Base-by-base conservation (phyloP, 352 stramenopile genomes). In the Globisporangium rhizosaccharum region DNA sequence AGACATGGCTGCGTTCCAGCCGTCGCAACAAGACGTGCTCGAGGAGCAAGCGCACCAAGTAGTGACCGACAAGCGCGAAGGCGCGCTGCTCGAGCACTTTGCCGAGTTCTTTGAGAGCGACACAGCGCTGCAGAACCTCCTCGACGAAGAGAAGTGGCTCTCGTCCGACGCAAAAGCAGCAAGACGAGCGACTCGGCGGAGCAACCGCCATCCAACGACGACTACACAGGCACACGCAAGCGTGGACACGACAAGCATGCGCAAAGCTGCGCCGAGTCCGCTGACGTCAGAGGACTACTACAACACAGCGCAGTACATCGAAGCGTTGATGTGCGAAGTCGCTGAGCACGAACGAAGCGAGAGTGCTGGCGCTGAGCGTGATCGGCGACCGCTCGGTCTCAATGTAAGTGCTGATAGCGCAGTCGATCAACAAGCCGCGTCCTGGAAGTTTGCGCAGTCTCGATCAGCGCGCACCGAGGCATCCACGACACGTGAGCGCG, bases 111-210 rank as follows among this genome's bases (percentile, higher is more conserved):
- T 85, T 51, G 63, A 79, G 6, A 36, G 39, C 14, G 75, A 85
- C 51, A 59, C 58, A 9, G 61, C 56, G 0, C 66, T 85, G 25
- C 73, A 79, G 8, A 82, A 82, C 41, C 56, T 73, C 4, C 15
- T 87, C 3, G 71, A 85, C 17, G 67, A 79, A 49, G 75, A 84
- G 42, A 85, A 80, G 45, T 85, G 75, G 75, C 66, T 74, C 17
- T 62, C 69, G 0, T 23, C 55, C 0, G 63, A 71, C 7, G 62
- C 66, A 2, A 76, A 79, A 61, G 44, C 49, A 5, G 48, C 11
- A 12, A 56, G 64, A 25, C 41, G 65, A 14, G 44, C 52, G 9
- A 61, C 61, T 0, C 63, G 66, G 55, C 23, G 75, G 25, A 58
- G 67, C 33, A 42, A 25, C 23, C 14, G 20, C 12, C 15, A 46